These are phyloP conservation scores for Fremontodendron californicum DNA, from an alignment of 345 rosid genomes.

Conservation along the genomic window DNA sequence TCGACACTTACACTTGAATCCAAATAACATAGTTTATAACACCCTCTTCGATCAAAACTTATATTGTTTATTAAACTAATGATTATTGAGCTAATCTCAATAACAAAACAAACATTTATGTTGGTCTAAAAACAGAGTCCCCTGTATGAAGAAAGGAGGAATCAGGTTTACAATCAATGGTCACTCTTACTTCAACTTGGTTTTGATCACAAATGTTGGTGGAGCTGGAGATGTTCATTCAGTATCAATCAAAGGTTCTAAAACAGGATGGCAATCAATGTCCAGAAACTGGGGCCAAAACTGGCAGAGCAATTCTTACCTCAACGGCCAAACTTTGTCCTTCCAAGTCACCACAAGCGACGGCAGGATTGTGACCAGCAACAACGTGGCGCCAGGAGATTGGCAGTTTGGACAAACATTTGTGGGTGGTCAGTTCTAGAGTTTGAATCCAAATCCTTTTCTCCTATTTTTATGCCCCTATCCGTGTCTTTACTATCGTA, in stretches of 20 bases:
- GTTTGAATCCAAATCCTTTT: too few species aligned
- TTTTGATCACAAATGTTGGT: slow-evolving; percentile 71
- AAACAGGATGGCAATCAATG: slow-evolving; percentile 84
- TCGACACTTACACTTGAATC: too few species aligned
- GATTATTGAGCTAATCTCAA: not conserved
- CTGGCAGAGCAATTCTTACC: slow-evolving; percentile 90
- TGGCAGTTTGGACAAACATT: slow-evolving; percentile 97
- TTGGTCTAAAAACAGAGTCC: slow-evolving; percentile 44
- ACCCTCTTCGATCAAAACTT: not conserved
- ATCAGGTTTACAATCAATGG: slow-evolving; percentile 86
- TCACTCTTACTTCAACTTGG: slow-evolving; percentile 93
- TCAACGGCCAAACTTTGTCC: slow-evolving; percentile 79
- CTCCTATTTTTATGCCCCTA: too few species aligned
- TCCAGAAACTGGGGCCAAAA: slow-evolving; percentile 99
- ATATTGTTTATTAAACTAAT: not conserved
- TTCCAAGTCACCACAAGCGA: slow-evolving; percentile 91
- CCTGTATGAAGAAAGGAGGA: slow-evolving; percentile 90
- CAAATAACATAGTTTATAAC: not conserved
- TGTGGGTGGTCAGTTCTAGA: slow-evolving; percentile 60
- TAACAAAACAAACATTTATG: slow-evolving; percentile 1
- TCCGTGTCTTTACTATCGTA: too few species aligned
- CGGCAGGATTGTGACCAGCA: slow-evolving; percentile 60
- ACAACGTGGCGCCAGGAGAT: slow-evolving; percentile 45
- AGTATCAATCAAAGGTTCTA: slow-evolving; percentile 83
- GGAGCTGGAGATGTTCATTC: slow-evolving; percentile 83